These are phyloP conservation scores for Sphagnum magellanicum DNA, from an alignment of 228 moss, liverwort and hornwort genomes.

Conservation along the genomic window DNA sequence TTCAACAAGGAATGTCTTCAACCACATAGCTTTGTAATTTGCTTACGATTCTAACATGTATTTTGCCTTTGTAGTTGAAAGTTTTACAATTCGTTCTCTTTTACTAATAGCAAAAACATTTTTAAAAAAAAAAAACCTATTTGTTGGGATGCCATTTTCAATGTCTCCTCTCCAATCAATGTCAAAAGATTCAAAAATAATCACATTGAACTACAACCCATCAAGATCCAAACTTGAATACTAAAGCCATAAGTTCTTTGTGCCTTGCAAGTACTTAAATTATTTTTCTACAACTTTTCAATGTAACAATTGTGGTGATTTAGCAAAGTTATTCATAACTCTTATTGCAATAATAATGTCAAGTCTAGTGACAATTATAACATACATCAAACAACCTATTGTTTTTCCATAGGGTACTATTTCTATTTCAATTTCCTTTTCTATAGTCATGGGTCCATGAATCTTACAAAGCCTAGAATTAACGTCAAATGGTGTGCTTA, in stretches of 20 bases:
- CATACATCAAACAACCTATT: background rate
- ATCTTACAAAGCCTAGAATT: background rate
- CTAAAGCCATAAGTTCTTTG: background rate
- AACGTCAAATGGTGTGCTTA: background rate
- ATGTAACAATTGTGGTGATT: background rate
- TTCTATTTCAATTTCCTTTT: background rate
- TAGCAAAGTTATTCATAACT: background rate
- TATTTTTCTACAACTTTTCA: background rate
- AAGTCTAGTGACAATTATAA: background rate
- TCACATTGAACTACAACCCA: background rate
- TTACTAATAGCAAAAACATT: background rate
- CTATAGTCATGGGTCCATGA: background rate
- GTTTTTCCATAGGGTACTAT: background rate
- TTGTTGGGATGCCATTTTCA: background rate
- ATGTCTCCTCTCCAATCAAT: background rate
- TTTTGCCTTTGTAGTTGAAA: background rate
- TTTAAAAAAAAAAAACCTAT: background rate
- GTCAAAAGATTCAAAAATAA: background rate
- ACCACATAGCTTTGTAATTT: slow-evolving; percentile 1
- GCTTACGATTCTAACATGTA: slow-evolving; percentile 1
- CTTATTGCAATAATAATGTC: background rate
- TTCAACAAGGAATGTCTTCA: background rate
- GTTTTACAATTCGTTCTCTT: background rate
- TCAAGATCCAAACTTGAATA: background rate
- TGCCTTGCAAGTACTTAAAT: background rate